Evolutionary conservation across 2,329 filamentous ascomycete genomes (phyloP).

Genomic region (Penicillium sp.): DNA sequence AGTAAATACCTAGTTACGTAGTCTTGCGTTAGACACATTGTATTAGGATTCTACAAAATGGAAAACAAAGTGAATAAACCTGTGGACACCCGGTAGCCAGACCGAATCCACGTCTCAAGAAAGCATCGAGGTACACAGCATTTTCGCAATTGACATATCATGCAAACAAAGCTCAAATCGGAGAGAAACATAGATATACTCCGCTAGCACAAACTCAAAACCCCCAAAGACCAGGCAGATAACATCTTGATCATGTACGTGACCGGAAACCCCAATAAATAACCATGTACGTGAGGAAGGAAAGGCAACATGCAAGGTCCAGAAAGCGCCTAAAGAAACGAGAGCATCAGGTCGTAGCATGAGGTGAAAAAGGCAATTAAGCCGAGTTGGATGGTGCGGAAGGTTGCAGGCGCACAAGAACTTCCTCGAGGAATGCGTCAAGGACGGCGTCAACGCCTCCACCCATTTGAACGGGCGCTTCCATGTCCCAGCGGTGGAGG

Average conservation of each 20-base stretch:
- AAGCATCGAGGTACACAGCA: not conserved
- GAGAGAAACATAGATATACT: not conserved
- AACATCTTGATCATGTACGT: not conserved
- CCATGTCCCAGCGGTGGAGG: constrained; percentile 81
- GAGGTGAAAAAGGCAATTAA: not conserved
- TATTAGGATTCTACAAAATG: not conserved
- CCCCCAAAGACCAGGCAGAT: not conserved
- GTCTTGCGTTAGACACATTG: not conserved
- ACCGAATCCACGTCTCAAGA: not conserved
- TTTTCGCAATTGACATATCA: not conserved
- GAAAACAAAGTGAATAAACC: not conserved
- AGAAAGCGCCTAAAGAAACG: constrained; percentile 1
- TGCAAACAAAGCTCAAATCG: not conserved
- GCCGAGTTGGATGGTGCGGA: constrained; percentile 34
- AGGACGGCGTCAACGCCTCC: constrained; percentile 82
- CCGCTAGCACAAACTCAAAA: not conserved
- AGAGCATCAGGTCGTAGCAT: constrained; percentile 1
- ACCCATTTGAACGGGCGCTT: constrained; percentile 87
- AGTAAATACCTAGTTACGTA: too few relatives aligned
- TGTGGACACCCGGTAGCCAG: not conserved
- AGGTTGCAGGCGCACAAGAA: constrained; percentile 85
- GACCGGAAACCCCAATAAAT: not conserved
- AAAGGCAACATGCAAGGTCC: not conserved
- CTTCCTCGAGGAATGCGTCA: constrained; percentile 88
- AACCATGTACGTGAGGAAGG: constrained; percentile 5